Evolutionary conservation across 805 yeast species (phyloP).

Genomic region (Starmera quercuum): DNA sequence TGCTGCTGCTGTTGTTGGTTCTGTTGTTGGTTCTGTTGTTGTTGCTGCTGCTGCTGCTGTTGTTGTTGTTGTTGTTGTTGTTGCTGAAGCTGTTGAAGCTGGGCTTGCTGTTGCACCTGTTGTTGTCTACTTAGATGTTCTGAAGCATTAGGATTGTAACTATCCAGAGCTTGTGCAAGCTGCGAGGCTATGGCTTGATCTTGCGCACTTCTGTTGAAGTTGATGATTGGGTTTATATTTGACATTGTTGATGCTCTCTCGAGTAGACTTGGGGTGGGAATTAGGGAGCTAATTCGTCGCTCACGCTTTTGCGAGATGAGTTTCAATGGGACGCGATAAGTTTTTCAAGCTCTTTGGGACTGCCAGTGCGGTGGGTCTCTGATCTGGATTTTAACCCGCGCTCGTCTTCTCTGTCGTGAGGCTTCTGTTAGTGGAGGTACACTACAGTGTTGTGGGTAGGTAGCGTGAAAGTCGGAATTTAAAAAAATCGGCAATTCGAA

Average conservation of each 20-base stretch:
- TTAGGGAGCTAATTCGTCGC: too few species aligned
- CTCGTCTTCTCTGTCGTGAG: too few species aligned
- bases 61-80: constrained; percentile 10
- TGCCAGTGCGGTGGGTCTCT: too few species aligned
- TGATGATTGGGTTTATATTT: too few species aligned
- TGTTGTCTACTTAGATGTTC: constrained; percentile 1
- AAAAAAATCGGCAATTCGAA: too few species aligned
- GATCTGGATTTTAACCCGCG: too few species aligned
- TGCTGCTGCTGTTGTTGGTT: constrained; percentile 4
- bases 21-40: constrained; percentile 3
- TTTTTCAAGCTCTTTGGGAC: too few species aligned
- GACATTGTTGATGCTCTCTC: neutral
- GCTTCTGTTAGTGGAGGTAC: too few species aligned
- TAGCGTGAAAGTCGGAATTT: too few species aligned
- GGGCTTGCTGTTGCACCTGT: neutral
- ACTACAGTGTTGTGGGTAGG: too few species aligned
- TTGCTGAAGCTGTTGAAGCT: constrained; percentile 4
- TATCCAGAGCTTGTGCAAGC: constrained; percentile 10
- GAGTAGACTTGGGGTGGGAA: neutral
- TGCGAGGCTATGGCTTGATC: constrained; percentile 7
- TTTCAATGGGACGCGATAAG: too few species aligned
- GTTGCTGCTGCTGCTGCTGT: constrained; percentile 7
- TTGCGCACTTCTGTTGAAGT: constrained; percentile 8
- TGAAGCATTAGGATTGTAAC: constrained; percentile 3
- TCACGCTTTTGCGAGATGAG: too few species aligned